Percentiles rank a stretch among this genome's conserved stretches.
Evolutionary conservation across 75 land plant species (phyloP).

Genomic region (Selaginella moellendorffii): DNA sequence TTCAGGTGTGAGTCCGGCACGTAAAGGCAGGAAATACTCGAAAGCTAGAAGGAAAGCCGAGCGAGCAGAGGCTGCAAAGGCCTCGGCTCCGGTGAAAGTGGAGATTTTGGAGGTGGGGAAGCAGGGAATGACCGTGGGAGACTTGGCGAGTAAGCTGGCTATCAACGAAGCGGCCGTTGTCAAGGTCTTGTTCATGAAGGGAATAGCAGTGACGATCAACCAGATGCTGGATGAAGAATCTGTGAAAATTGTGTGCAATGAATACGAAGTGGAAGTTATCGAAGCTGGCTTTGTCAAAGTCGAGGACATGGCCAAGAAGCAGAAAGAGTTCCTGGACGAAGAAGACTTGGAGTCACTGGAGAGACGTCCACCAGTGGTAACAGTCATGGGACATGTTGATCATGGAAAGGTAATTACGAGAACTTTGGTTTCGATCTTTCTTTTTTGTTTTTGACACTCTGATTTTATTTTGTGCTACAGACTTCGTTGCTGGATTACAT

Average conservation of each 20-base stretch:
- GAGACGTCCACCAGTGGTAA: constrained; percentile 81
- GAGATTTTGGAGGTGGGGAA: constrained; percentile 86
- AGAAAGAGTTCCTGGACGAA: constrained; percentile 62
- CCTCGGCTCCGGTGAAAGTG: constrained; percentile 78
- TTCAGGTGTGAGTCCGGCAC: constrained; percentile 28
- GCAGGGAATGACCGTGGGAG: constrained; percentile 63
- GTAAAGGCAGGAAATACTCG: constrained; percentile 69
- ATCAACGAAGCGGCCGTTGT: constrained; percentile 69
- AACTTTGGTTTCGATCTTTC: background rate
- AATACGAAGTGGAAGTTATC: constrained; percentile 76
- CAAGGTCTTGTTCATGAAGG: constrained; percentile 58
- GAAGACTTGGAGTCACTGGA: constrained; percentile 78
- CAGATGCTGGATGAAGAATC: constrained; percentile 65
- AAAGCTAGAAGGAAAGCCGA: constrained; percentile 85
- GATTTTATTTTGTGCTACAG: too few relatives aligned
- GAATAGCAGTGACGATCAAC: constrained; percentile 49
- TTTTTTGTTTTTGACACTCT: constrained; percentile 11
- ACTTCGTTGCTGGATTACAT: constrained; percentile 93
- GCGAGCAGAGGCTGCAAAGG: constrained; percentile 58
- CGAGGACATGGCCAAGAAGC: constrained; percentile 86
- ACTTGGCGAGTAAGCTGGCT: constrained; percentile 65
- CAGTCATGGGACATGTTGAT: constrained; percentile 99
- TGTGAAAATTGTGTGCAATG: constrained; percentile 81
- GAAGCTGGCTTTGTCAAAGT: constrained; percentile 48
- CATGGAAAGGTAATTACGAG: constrained; percentile 94